A percentile compares a stretch with the other conserved stretches of the same genome.
These are phyloP conservation scores for Lentinula lateritia DNA, from an alignment of 768 basidiomycete genomes.

Conservation along the genomic window DNA sequence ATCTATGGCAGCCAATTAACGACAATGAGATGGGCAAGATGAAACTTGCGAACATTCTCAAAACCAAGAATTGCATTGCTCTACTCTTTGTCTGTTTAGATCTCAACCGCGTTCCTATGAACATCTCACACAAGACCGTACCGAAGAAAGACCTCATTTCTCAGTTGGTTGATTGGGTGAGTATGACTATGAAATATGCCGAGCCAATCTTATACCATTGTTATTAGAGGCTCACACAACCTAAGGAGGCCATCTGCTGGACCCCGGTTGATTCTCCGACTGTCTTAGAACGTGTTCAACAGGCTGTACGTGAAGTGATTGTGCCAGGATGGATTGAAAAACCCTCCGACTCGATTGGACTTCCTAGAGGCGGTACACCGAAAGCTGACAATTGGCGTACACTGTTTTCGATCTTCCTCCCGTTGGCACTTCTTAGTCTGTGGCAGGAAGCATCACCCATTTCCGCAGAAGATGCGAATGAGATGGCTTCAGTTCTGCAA, in stretches of 20 bases:
- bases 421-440: conserved; percentile 16
- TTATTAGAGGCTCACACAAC: not conserved
- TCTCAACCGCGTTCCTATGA: not conserved
- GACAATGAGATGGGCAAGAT: not conserved
- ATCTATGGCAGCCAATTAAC: not conserved
- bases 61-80: not conserved
- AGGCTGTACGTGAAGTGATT: not conserved
- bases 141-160: not conserved
- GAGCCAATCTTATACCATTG: too few species aligned
- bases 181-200: not conserved
- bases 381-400: conserved; percentile 22
- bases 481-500: not conserved
- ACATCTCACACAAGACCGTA: not conserved
- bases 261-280: not conserved
- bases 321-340: conserved; percentile 1
- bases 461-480: not conserved
- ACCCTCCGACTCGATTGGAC: conserved; percentile 10
- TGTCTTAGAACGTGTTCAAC: not conserved
- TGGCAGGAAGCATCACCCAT: conserved; percentile 10
- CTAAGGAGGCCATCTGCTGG: not conserved
- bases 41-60: not conserved
- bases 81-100: not conserved
- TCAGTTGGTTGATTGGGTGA: not conserved
- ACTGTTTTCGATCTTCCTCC: conserved; percentile 13
- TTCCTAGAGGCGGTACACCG: conserved; percentile 13